Evolutionary conservation across 73 alveolate species (phyloP), one percentile per base, ranked within the genome.

Genomic region (Vitrella brassicaformis): DNA sequence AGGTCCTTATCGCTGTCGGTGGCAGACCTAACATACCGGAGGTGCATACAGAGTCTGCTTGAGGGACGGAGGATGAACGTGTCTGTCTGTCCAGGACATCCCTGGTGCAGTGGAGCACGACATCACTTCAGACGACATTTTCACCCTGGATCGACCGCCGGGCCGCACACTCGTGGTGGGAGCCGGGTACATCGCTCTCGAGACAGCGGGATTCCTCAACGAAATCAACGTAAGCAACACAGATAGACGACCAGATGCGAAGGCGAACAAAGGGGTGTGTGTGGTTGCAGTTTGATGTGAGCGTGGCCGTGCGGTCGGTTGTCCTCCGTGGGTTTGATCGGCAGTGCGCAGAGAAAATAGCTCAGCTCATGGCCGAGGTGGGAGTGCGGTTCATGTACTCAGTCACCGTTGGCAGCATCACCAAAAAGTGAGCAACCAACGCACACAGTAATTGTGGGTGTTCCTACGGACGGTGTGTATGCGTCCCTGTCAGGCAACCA

Each of bases 111-210:
- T 81, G 81, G 90, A 88, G 81, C 83, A 71, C 65, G 85, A 89
- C 72, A 88, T 88, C 81, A 65, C 81, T 8, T 75, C 81, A 28
- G 81, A 75, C 39, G 99, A 96, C 88, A 74, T 96, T 31, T 96
- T 96, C 89, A 86, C 94, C 82, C 45, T 84, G 87, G 78, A 91
- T 69, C 85, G 82, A 39, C 87, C 94, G 10, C 99, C 99, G 19
- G 99, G 98, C 68, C 91, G 93, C 81, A 93, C 98, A 27, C 90
- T 96, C 25, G 97, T 95, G 64, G 95, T 96, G 18, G 99, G 99
- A 18, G 99, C 98, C 10, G 91, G 98, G 30, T 96, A 96, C 87
- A 95, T 96, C 30, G 98, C 99, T 10, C 85, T 92, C 27, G 99
- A 96, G 86, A 94, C 99, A 74, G 98, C 98, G 25, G 98, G 99